Percentiles rank a stretch among this genome's conserved stretches.
These are phyloP conservation scores for Dothidotthia symphoricarpi DNA, from an alignment of 2,329 filamentous ascomycete species.

Conservation along the genomic window DNA sequence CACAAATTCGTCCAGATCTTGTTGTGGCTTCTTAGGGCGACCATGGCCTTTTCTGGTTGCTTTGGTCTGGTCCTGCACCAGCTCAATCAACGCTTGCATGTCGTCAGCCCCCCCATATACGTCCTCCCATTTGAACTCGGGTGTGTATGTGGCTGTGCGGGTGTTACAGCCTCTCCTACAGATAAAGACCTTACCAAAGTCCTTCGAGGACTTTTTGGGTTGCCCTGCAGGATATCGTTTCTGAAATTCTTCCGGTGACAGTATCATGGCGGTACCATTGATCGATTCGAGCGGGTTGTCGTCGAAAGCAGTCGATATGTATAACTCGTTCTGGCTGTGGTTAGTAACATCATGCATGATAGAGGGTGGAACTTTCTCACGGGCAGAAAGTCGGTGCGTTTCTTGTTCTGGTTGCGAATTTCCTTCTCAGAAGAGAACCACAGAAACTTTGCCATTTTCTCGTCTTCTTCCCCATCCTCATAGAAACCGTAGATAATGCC, in stretches of 20 bases:
- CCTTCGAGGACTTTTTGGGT: slow-evolving; percentile 68
- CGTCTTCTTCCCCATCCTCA: slow-evolving; percentile 57
- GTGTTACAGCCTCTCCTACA: slow-evolving; percentile 89
- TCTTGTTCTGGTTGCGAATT: slow-evolving; percentile 78
- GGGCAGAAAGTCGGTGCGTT: slow-evolving; percentile 73
- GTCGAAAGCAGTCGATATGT: slow-evolving; percentile 85
- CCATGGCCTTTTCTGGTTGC: slow-evolving; percentile 58
- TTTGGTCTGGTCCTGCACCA: slow-evolving; percentile 71
- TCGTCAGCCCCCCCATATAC: slow-evolving; percentile 69
- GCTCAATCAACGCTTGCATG: slow-evolving; percentile 63
- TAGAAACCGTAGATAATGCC: slow-evolving; percentile 83
- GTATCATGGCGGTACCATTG: slow-evolving; percentile 79
- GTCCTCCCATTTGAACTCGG: slow-evolving; percentile 90
- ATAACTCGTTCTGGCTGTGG: slow-evolving; percentile 72
- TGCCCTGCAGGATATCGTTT: slow-evolving; percentile 70
- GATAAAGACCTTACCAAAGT: slow-evolving; percentile 82
- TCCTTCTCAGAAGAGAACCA: slow-evolving; percentile 95
- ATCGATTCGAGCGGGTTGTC: slow-evolving; percentile 83
- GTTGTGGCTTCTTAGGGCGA: slow-evolving; percentile 30
- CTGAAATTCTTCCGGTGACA: slow-evolving; percentile 70
- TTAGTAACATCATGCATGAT: slow-evolving; percentile 11
- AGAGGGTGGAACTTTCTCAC: slow-evolving; percentile 44
- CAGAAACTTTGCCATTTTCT: slow-evolving; percentile 82
- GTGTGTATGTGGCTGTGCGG: slow-evolving; percentile 83
- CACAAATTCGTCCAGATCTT: slow-evolving; percentile 49